Base-by-base conservation (phyloP, 2,329 filamentous ascomycete genomes). In the Colletotrichum ledebouriae region DNA sequence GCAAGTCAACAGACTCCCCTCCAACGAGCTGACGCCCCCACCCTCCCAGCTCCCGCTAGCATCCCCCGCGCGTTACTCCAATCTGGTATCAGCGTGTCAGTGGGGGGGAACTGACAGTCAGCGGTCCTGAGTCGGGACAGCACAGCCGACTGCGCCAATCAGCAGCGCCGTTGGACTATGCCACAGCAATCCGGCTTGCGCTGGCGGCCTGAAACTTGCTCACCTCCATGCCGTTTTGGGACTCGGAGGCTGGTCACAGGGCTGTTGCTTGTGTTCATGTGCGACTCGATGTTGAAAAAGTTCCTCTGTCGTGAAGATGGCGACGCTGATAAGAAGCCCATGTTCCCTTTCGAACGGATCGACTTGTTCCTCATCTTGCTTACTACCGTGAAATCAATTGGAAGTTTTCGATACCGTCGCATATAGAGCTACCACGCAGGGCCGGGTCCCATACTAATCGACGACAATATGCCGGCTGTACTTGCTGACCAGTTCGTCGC, bases 141-240 rank as follows among this genome's bases (percentile, higher is more conserved):
- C 41, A 33, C 55, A 41, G 57, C 57, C 41, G 33, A 6, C 60
- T 17, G 6, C 55, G 20, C 49, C 44, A 50, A 56, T 61, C 63
- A 55, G 49, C 55, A 10, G 17, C 15, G 17, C 11, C 22, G 20
- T 0, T 37, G 20, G 6, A 59, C 22, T 20, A 49, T 64, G 62
- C 25, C 62, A 52, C 55, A 52, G 37, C 47, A 39, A 46, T 56
- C 65, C 60, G 65, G 55, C 65, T 59, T 58, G 64, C 65, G 55
- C 53, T 56, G 60, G 65, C 60, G 65, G 59, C 55, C 65, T 68
- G 65, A 68, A 68, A 68, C 65, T 57, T 68, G 65, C 65, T 68
- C 65, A 68, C 65, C 61, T 68, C 65, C 41, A 68, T 68, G 55
- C 65, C 65, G 60, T 64, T 68, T 68, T 68, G 61, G 61, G 65